phyloP scores from a whole-genome alignment of 129 eudicot species.

The Cynara cardunculus region DNA sequence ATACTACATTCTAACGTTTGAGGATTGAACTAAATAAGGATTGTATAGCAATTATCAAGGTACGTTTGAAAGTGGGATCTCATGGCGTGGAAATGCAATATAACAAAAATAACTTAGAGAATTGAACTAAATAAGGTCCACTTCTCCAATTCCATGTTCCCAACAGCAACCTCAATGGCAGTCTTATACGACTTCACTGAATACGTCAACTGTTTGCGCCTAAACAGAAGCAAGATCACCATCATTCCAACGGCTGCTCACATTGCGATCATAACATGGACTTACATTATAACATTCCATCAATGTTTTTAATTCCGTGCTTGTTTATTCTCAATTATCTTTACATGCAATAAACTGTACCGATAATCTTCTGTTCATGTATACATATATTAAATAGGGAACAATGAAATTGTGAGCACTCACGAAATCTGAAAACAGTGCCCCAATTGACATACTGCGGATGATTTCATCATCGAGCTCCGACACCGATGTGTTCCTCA shows the following conservation, averaged over 20 bases:
- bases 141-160: constrained; percentile 2
- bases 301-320: background rate
- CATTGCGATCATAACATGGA: background rate
- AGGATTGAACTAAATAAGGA: background rate
- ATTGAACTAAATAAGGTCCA: background rate
- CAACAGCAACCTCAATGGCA: background rate
- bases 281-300: constrained; percentile 7
- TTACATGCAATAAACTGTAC: constrained; percentile 4
- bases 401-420: constrained; percentile 17
- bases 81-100: background rate
- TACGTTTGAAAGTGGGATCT: background rate
- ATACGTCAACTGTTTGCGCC: background rate
- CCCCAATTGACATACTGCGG: constrained; percentile 69
- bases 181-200: background rate
- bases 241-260: background rate
- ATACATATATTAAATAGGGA: background rate
- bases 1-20: background rate
- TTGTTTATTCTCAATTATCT: background rate
- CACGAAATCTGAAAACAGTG: constrained; percentile 87
- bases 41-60: background rate
- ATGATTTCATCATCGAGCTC: constrained; percentile 71
- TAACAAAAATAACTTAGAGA: background rate
- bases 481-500: constrained; percentile 42
- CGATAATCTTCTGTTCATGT: background rate
- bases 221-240: background rate